Conservation (phyloP, 176 grass and related monocot species). For the Triticum urartu region DNA sequence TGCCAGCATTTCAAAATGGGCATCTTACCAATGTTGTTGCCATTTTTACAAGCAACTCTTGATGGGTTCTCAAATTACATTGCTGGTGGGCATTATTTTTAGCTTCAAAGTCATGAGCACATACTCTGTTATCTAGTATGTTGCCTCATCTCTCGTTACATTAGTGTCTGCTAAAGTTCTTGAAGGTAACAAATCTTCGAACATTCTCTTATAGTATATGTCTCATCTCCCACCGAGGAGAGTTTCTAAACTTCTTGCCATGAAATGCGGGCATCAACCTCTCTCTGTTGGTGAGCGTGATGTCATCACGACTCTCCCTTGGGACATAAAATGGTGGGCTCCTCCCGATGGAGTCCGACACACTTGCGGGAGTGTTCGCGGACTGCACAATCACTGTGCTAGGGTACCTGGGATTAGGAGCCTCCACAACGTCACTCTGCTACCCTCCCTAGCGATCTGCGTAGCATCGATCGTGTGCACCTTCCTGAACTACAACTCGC, state of each 20-base stretch:
- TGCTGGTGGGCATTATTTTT: too few relatives aligned
- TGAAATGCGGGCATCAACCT: conserved; percentile 67
- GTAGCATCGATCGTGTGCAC: conserved; percentile 46
- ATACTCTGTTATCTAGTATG: too few relatives aligned
- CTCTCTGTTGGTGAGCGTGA: conserved; percentile 26
- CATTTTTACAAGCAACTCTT: too few relatives aligned
- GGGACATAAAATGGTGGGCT: conserved; percentile 83
- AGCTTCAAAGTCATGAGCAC: too few relatives aligned
- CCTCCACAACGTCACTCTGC: conserved; percentile 76
- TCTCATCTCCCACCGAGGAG: neutral
- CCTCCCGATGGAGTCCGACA: conserved; percentile 78
- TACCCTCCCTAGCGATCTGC: conserved; percentile 74
- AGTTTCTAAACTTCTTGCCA: neutral
- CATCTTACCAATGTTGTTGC: too few relatives aligned
- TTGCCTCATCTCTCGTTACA: too few relatives aligned
- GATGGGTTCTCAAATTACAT: too few relatives aligned
- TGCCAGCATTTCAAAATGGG: too few relatives aligned
- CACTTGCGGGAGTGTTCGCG: conserved; percentile 67
- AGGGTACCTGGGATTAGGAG: conserved; percentile 63
- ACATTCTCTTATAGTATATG: neutral
- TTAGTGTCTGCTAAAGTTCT: too few relatives aligned
- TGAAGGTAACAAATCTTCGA: too few relatives aligned
- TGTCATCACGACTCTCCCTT: too few relatives aligned
- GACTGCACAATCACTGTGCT: conserved; percentile 72
- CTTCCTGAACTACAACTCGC: conserved; percentile 73